phyloP scores from a whole-genome alignment of 768 basidiomycete species.

The Mycena floridula region DNA sequence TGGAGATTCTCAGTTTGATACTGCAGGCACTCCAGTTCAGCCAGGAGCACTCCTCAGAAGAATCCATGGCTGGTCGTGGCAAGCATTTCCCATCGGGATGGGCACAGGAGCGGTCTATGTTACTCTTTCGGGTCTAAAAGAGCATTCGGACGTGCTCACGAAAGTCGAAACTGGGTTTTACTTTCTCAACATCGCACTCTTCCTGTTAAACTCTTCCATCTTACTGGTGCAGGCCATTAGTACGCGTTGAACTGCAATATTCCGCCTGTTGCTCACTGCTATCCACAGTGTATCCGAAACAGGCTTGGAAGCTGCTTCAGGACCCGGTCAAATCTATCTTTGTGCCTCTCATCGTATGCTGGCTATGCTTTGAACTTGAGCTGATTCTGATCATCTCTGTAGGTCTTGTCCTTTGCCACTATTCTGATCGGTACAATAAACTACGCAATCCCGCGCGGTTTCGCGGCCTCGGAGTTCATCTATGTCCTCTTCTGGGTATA shows the following conservation, averaged over 20 bases:
- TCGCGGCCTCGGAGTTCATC: conserved; percentile 25
- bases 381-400: not conserved
- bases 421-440: conserved; percentile 44
- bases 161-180: conserved; percentile 37
- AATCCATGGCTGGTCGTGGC: conserved; percentile 48
- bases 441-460: conserved; percentile 33
- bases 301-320: conserved; percentile 33
- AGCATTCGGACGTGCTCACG: conserved; percentile 24
- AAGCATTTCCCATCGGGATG: conserved; percentile 46
- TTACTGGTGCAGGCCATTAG: conserved; percentile 36
- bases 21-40: too few species aligned
- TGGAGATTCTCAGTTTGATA: too few species aligned
- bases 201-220: conserved; percentile 35
- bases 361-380: not conserved
- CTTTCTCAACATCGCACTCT: conserved; percentile 38
- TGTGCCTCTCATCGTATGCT: conserved; percentile 26
- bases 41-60: conserved; percentile 35
- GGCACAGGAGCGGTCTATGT: conserved; percentile 45
- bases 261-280: not conserved
- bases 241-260: conserved; percentile 15
- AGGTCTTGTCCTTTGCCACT: conserved; percentile 46
- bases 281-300: conserved; percentile 34
- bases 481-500: conserved; percentile 44
- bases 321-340: conserved; percentile 42
- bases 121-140: conserved; percentile 34